phyloP scores from a whole-genome alignment of 768 basidiomycete species.

The Tricholoma terreum region DNA sequence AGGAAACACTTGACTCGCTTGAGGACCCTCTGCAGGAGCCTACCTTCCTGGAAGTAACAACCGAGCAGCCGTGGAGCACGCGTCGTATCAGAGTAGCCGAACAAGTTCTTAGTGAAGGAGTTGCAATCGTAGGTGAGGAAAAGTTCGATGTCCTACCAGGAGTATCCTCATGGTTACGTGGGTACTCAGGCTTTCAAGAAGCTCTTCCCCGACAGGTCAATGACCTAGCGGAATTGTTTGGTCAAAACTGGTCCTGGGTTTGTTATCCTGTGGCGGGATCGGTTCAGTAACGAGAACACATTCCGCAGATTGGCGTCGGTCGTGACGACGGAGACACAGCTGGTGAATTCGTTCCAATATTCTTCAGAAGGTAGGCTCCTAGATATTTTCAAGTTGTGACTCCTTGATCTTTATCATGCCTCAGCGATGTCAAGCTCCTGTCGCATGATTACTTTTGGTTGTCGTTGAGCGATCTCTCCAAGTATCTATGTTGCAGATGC shows the following conservation, averaged over 20 bases:
- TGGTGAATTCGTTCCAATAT: slow-evolving; percentile 64
- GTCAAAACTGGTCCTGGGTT: slow-evolving; percentile 52
- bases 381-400: slow-evolving; percentile 16
- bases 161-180: not conserved
- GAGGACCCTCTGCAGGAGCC: slow-evolving; percentile 39
- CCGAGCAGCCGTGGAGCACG: slow-evolving; percentile 55
- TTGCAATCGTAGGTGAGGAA: slow-evolving; percentile 36
- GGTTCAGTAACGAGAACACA: not conserved
- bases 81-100: slow-evolving; percentile 47
- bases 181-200: slow-evolving; percentile 46
- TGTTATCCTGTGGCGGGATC: slow-evolving; percentile 9
- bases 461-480: slow-evolving; percentile 34
- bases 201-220: slow-evolving; percentile 53
- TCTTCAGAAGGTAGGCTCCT: slow-evolving; percentile 44
- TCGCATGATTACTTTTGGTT: slow-evolving; percentile 54
- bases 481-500: not conserved
- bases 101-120: slow-evolving; percentile 38
- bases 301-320: slow-evolving; percentile 53
- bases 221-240: slow-evolving; percentile 54
- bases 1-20: slow-evolving; percentile 40
- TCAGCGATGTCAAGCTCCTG: slow-evolving; percentile 30
- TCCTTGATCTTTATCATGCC: not conserved
- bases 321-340: slow-evolving; percentile 53
- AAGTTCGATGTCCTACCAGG: not conserved
- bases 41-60: slow-evolving; percentile 26